Evolutionary conservation across 768 basidiomycete species (phyloP), one percentile per base, ranked within the genome.

Genomic region (Boletus barrowsii): DNA sequence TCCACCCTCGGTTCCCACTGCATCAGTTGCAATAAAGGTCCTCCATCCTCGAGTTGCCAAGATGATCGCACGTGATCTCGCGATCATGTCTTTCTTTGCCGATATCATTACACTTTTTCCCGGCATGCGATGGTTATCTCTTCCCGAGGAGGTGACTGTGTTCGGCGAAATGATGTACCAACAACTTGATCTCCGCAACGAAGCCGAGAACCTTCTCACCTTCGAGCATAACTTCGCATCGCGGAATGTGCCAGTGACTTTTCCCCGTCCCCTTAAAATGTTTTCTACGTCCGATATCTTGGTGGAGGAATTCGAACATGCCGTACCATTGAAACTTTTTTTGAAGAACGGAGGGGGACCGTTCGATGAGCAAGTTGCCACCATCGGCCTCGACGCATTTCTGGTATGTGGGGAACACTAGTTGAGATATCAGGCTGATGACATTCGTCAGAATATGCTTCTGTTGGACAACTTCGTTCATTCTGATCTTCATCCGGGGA

Each of bases 391-490:
- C 22, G 93, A 98, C 70, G 94, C 95, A 2, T 99, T 98, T 72
- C 68, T 99, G 70, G 94, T 93, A 65, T 60, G 89, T 73, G 43
- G 47, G 35, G 42, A 17, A 49, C 40, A 14, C 39, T 48, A 30
- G 20, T 5, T 30, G 32, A 5, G 10, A 40, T 57, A 49, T 46
- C 55, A 35, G 41, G 49, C 37, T 52, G 8, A 58, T 35, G 18
- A 9, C 22, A 17, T 30, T 35, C 35, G 20, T 17, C 62, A 98
- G 93, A 93, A 98, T 73, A 99, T 99, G 97, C 83, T 99, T 18
- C 76, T 99, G 1, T 76, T 99, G 42, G 97, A 99, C 72, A 98
- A 99, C 71, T 99, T 97, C 71, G 93, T 96, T 10, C 97, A 98
- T 68, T 79, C 90, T 4, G 91, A 93, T 66, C 81, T 93, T 20